phyloP scores from a whole-genome alignment of 768 basidiomycete genomes.

The Tylopilus rubrobrunneus region DNA sequence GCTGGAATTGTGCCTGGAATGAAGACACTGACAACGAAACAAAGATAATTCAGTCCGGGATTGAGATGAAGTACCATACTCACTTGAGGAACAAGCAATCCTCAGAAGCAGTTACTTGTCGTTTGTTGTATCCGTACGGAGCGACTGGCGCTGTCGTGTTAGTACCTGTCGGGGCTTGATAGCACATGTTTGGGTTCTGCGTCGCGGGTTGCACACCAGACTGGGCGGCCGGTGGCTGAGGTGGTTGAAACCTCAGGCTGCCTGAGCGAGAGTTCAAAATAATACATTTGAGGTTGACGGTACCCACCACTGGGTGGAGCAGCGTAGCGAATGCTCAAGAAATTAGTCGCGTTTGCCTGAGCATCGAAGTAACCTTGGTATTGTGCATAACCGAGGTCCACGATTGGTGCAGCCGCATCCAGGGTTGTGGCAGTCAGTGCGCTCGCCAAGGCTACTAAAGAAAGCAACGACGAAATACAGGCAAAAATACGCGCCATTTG shows the following conservation, averaged over 20 bases:
- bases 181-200: conserved; percentile 25
- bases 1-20: too few relatives aligned
- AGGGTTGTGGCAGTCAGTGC: too few relatives aligned
- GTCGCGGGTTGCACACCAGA: conserved; percentile 26
- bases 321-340: conserved; percentile 42
- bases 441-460: too few relatives aligned
- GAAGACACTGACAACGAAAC: neutral
- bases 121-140: conserved; percentile 2
- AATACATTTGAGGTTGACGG: neutral
- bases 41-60: too few relatives aligned
- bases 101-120: conserved; percentile 1
- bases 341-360: conserved; percentile 20
- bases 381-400: conserved; percentile 11
- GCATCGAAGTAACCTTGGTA: conserved; percentile 23
- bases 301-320: conserved; percentile 41
- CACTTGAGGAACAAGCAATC: neutral
- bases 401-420: conserved; percentile 7
- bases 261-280: conserved; percentile 2
- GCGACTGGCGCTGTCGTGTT: conserved; percentile 7
- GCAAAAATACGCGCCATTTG: too few relatives aligned
- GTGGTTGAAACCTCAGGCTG: conserved; percentile 26
- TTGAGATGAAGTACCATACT: neutral
- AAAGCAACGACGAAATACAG: too few relatives aligned
- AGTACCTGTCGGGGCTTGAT: conserved; percentile 11
- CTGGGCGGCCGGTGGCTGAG: conserved; percentile 19